These are phyloP conservation scores for Pluteus cervinus DNA, from an alignment of 768 basidiomycete species.

Conservation along the genomic window DNA sequence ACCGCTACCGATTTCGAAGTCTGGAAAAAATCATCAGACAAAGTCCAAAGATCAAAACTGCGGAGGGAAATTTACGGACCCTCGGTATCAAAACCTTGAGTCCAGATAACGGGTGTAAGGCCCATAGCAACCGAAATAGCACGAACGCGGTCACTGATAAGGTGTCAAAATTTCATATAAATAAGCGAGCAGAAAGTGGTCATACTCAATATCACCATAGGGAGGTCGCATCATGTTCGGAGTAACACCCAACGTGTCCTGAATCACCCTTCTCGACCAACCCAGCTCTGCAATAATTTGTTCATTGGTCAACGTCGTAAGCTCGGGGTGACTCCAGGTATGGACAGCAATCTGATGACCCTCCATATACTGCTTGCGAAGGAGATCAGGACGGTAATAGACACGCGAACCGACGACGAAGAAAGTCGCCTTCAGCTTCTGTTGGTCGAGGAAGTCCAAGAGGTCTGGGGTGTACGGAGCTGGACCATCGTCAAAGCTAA, in stretches of 20 bases:
- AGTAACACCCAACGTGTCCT: conserved; percentile 70
- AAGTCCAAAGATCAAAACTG: no score
- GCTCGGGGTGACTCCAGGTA: conserved; percentile 62
- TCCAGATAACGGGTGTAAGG: conserved; percentile 80
- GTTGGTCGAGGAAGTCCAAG: conserved; percentile 56
- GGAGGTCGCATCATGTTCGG: conserved; percentile 79
- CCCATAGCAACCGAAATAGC: conserved; percentile 80
- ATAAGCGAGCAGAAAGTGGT: conserved; percentile 4
- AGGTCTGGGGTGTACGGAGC: conserved; percentile 70
- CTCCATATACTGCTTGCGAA: conserved; percentile 73
- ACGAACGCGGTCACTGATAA: conserved; percentile 71
- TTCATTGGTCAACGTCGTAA: conserved; percentile 74
- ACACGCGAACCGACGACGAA: conserved; percentile 81
- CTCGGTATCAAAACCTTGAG: conserved; percentile 69
- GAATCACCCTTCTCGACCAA: conserved; percentile 81
- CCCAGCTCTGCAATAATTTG: conserved; percentile 83
- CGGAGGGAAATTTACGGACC: conserved; percentile 36
- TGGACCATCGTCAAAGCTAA: conserved; percentile 75
- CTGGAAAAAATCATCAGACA: conserved; percentile 30
- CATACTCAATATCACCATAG: conserved; percentile 71
- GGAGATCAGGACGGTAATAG: conserved; percentile 58
- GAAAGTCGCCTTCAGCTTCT: conserved; percentile 73
- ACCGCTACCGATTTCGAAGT: conserved; percentile 77
- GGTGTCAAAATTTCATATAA: conserved; percentile 8
- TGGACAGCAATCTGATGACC: conserved; percentile 73